Evolutionary conservation across 352 stramenopile genomes (phyloP), one percentile per base, ranked within the genome.

Genomic region (Phytophthora capsici): DNA sequence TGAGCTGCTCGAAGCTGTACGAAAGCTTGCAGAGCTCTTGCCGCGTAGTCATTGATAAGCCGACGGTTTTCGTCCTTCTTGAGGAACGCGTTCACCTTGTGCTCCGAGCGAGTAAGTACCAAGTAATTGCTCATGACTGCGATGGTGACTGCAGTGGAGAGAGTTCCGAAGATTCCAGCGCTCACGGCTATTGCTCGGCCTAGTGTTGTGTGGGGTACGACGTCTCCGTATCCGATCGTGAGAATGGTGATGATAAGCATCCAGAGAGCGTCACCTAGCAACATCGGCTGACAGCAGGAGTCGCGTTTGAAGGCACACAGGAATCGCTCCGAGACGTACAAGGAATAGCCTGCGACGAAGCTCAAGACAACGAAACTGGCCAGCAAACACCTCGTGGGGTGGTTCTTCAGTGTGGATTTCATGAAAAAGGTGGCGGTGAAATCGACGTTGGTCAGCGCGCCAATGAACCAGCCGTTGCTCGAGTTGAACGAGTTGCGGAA

Each of bases 401-500:
- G 57, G 64, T 91, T 89, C 52, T 90, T 90, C 34, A 94, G 73
- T 44, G 78, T 87, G 1, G 82, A 80, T 57, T 94, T 94, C 55
- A 94, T 69, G 52, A 91, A 91, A 66, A 90, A 94, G 12, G 76
- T 69, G 16, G 69, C 28, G 10, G 73, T 85, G 66, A 90, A 94
- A 60, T 94, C 82, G 25, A 94, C 80, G 47, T 91, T 91, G 19
- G 86, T 94, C 41, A 92, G 71, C 44, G 86, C 65, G 30, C 80
- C 69, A 56, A 94, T 92, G 66, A 94, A 94, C 82, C 83, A 90
- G 38, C 83, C 82, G 57, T 92, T 91, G 71, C 75, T 91, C 52
- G 82, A 83, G 54, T 92, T 94, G 69, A 94, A 90, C 60, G 82
- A 80, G 67, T 81, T 82, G 40, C 74, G 80, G 54, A 84, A 86